Evolutionary conservation across 1,139 yeast genomes (phyloP).

Genomic region (Arxiozyma telluris): DNA sequence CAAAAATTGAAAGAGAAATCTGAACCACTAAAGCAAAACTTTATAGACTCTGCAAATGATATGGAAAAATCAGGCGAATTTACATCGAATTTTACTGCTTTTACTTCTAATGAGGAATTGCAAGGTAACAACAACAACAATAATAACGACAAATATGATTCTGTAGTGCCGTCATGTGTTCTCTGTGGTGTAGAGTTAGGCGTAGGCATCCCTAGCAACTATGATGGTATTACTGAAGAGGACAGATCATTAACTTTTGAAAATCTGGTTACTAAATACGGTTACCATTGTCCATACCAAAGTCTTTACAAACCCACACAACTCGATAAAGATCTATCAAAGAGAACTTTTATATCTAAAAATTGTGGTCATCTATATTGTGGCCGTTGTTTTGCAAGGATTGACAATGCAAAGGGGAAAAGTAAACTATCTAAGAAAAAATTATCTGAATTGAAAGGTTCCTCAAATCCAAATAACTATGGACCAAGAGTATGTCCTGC

Average conservation of each 20-base stretch:
- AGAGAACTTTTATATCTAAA: constrained; percentile 53
- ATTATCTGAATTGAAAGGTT: constrained; percentile 20
- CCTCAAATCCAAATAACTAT: constrained; percentile 30
- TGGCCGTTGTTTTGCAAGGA: constrained; percentile 59
- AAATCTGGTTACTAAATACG: constrained; percentile 27
- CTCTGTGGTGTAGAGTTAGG: constrained; percentile 66
- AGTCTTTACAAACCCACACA: constrained; percentile 42
- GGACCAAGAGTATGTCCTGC: constrained; percentile 30
- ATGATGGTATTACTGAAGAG: constrained; percentile 27
- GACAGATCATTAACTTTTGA: constrained; percentile 24
- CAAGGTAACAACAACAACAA: constrained; percentile 15
- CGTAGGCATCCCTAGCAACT: constrained; percentile 55
- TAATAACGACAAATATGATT: constrained; percentile 11
- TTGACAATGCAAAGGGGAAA: constrained; percentile 23
- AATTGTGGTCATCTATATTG: constrained; percentile 80
- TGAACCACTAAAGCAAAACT: constrained; percentile 19
- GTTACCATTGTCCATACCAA: constrained; percentile 57
- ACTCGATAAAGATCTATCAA: constrained; percentile 54
- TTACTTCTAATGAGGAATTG: constrained; percentile 14
- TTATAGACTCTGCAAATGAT: constrained; percentile 12
- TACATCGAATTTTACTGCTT: constrained; percentile 26
- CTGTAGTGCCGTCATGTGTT: constrained; percentile 47
- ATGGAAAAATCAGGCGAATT: constrained; percentile 18
- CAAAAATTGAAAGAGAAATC: constrained; percentile 30
- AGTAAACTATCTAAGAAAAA: constrained; percentile 18